These are phyloP conservation scores for Zizania palustris DNA, from an alignment of 202 grass and related monocot genomes.

Conservation along the genomic window DNA sequence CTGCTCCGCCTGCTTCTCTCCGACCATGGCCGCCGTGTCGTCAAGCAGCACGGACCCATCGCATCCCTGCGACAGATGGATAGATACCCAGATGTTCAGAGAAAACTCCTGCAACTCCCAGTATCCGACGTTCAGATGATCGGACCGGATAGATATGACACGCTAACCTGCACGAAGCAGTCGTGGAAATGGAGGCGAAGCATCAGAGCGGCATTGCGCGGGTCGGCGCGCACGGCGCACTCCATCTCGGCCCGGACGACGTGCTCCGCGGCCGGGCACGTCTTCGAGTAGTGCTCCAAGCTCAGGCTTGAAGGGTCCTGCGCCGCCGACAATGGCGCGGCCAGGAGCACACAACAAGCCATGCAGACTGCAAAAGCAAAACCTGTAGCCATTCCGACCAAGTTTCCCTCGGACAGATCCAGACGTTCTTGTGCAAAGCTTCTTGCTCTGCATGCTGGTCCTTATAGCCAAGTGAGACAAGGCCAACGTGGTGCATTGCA, in stretches of 20 bases:
- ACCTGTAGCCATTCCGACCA: conserved; percentile 35
- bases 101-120: neutral
- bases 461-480: conserved; percentile 49
- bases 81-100: conserved; percentile 3
- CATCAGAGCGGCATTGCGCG: conserved; percentile 71
- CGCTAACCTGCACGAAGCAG: conserved; percentile 81
- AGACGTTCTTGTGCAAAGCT: conserved; percentile 47
- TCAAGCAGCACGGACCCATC: conserved; percentile 89
- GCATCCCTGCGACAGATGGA: conserved; percentile 61
- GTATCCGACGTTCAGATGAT: neutral
- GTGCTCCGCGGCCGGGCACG: conserved; percentile 64
- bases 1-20: conserved; percentile 81
- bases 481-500: neutral
- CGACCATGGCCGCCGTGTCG: conserved; percentile 62
- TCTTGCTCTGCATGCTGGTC: conserved; percentile 39
- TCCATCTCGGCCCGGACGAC: conserved; percentile 83
- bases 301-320: conserved; percentile 71
- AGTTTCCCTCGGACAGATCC: conserved; percentile 17
- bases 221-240: conserved; percentile 62
- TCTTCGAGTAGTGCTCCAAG: conserved; percentile 82
- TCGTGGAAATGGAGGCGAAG: conserved; percentile 88
- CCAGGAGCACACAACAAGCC: conserved; percentile 38
- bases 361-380: conserved; percentile 36
- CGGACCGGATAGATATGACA: no score
- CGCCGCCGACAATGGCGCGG: conserved; percentile 31